Base-by-base conservation (phyloP, 768 basidiomycete genomes). In the Tephrocybe sp. region DNA sequence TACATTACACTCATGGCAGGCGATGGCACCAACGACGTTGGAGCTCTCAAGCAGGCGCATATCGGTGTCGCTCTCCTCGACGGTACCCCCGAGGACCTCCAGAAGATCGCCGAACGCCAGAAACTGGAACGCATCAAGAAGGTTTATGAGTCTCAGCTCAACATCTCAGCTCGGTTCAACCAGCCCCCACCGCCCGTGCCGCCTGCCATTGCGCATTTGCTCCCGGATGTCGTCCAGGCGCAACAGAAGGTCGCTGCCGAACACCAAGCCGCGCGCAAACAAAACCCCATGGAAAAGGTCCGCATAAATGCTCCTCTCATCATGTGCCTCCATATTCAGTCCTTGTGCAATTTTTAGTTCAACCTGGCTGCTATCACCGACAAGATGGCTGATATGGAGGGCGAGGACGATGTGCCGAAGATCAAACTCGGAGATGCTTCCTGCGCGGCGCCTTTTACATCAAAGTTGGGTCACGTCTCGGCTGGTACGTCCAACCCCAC, bases 371-470 rank as follows among this genome's bases (percentile, higher is more conserved):
- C 82, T 1, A 92, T 95, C 58, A 93, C 90, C 15, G 85, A 88
- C 60, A 85, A 89, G 60, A 72, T 99, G 69, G 82, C 95, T 0
- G 89, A 95, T 34, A 86, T 98, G 84, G 97, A 98, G 41, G 92
- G 88, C 10, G 96, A 97, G 14, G 86, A 91, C 15, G 95, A 98
- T 26, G 86, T 94, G 0, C 97, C 97, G 11, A 93, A 97, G 73
- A 99, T 99, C 69, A 99, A 98, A 71, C 85, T 98, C 24, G 97
- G 97, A n/a, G 97, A 98, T 64, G 97, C 97, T 0, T 98, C 94
- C 2, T 98, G 95, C 63, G 97, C 97, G 5, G 97, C 97, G 2
- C 97, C 97, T 0, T 99, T 99, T 74, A 98, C 97, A 0, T 98
- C 95, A 9, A 99, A 99, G 68, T 72, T 99, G 48, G 89, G 90